A percentile compares a stretch with the other conserved stretches of the same genome.
Evolutionary conservation across 2,329 filamentous ascomycete species (phyloP).

Genomic region (Plectosphaerella sp.): DNA sequence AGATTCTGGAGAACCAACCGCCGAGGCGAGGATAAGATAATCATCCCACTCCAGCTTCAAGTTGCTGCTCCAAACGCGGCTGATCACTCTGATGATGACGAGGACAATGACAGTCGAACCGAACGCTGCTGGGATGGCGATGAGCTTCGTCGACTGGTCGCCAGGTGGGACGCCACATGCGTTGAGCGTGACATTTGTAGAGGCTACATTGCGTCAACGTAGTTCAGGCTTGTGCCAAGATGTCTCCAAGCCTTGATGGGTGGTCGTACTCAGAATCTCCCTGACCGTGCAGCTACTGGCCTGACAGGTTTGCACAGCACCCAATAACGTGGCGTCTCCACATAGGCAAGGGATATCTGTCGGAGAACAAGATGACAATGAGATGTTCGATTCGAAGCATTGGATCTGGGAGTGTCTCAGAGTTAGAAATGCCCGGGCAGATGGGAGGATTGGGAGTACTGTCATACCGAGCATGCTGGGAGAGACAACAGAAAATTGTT

Average conservation of each 20-base stretch:
- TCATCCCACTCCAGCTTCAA: not conserved
- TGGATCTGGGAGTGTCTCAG: not conserved
- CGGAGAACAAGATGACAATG: not conserved
- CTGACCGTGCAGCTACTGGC: not conserved
- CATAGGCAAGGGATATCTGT: not conserved
- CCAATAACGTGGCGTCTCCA: not conserved
- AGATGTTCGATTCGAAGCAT: not conserved
- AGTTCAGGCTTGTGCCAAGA: too few relatives aligned
- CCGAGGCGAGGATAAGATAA: not conserved
- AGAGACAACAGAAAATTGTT: not conserved
- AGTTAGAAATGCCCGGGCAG: too few relatives aligned
- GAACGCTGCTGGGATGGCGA: not conserved
- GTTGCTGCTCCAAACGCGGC: not conserved
- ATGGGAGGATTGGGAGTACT: too few relatives aligned
- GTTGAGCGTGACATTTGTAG: not conserved
- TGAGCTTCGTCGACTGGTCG: not conserved
- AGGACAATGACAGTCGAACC: not conserved
- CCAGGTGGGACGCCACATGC: not conserved
- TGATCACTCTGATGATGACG: not conserved
- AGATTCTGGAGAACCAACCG: not conserved
- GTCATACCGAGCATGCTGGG: not conserved
- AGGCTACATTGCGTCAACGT: not conserved
- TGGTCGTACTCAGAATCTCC: not conserved
- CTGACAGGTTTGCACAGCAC: not conserved
- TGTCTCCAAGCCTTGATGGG: not conserved